Base-by-base conservation (phyloP, 176 grass and related monocot genomes). In the Panicum miliaceum region DNA sequence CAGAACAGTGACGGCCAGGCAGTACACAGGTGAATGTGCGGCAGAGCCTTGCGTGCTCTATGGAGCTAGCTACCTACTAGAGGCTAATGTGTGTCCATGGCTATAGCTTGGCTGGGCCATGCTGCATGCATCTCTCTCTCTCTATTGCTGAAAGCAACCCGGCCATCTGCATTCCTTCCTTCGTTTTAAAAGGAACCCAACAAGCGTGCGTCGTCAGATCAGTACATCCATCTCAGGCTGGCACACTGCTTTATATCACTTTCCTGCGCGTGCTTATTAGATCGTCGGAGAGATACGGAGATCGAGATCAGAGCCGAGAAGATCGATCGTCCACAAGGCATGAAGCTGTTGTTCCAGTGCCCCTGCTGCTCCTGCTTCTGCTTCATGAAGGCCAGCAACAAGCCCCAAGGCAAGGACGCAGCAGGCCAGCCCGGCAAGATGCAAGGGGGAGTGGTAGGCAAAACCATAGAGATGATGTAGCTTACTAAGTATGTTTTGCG, bases 281-380 rank as follows among this genome's bases (percentile, higher is more conserved):
- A 8, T 42, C 14, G n/a, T 3, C 34, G 16, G 5, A 20, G 29
- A 52, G 46, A 22, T 6, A 36, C 0, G 20, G 15, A 56, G 48
- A n/a, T 54, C 48, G 20, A 75, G 72, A 64, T 53, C 29, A 7
- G 13, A 16, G 61, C 57, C 5, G n/a, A 12, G 56, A 25, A 60
- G 57, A 25, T 60, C 35, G 68, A 26, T 23, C 37, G 13, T 43
- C 35, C 1, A 1, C 29, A 22, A 36, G 26, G 60, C 13, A 94
- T 94, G 92, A 94, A 91, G 84, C 78, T 91, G 77, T 71, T 94
- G 86, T 91, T 94, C 81, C 92, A 82, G 29, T 87, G 64, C 67
- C 92, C 86, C 26, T 94, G 92, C 81, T 94, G 92, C 83, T 89
- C 86, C 20, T 94, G 89, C 86, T 94, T 94, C 92, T 94, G 92